phyloP scores from a whole-genome alignment of 441 rosid genomes.

The Manihot esculenta region DNA sequence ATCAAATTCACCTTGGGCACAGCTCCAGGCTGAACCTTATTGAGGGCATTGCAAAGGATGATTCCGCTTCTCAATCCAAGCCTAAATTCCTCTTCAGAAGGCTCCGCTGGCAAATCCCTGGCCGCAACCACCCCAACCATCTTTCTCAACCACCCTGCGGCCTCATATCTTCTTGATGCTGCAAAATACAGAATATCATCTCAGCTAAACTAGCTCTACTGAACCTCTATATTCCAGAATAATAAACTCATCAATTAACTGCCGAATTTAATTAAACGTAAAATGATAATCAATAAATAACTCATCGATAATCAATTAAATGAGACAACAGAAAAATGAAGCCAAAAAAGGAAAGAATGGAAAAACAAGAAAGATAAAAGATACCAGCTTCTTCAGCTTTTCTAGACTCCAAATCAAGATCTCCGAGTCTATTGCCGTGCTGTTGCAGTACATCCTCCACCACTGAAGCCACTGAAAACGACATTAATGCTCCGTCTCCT shows the following conservation, averaged over 20 bases:
- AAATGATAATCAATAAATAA: neutral
- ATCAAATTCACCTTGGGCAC: conserved; percentile 60
- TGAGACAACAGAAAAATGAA: neutral
- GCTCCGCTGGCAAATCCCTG: conserved; percentile 82
- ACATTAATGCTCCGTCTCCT: conserved; percentile 41
- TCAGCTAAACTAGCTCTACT: neutral
- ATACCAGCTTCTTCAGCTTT: conserved; percentile 87
- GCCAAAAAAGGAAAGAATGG: too few relatives aligned
- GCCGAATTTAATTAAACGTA: neutral
- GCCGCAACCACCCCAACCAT: conserved; percentile 80
- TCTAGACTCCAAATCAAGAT: conserved; percentile 71
- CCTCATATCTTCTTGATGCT: conserved; percentile 82
- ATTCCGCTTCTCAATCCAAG: conserved; percentile 91
- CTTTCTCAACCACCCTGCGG: conserved; percentile 85
- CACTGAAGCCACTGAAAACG: conserved; percentile 73
- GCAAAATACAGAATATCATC: conserved; percentile 5
- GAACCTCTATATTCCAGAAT: neutral
- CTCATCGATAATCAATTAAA: neutral
- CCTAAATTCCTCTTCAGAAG: conserved; percentile 83
- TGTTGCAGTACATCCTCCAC: conserved; percentile 86
- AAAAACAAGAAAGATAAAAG: neutral
- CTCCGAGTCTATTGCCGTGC: conserved; percentile 55
- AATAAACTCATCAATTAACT: neutral
- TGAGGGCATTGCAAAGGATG: conserved; percentile 75
- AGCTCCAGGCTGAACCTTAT: conserved; percentile 76